Conservation (phyloP, 1,139 yeast species). For the Suhomyces bribrorum region DNA sequence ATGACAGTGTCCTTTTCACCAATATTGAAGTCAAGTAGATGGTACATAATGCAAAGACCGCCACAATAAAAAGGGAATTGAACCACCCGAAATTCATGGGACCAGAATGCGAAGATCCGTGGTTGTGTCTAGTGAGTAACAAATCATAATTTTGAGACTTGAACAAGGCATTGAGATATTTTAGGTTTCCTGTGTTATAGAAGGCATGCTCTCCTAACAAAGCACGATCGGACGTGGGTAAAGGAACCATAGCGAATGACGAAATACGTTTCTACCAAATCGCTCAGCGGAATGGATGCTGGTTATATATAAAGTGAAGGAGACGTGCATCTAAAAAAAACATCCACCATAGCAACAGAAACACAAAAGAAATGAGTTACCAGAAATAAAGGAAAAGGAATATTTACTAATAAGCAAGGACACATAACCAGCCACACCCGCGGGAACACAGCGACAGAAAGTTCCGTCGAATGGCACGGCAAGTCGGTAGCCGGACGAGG, state of each 20-base stretch:
- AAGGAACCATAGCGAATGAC: conserved; percentile 18
- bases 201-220: conserved; percentile 34
- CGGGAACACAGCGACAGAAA: no score
- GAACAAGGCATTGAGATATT: conserved; percentile 20
- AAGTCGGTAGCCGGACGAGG: neutral
- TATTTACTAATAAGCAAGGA: neutral
- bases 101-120: conserved; percentile 4
- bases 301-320: conserved; percentile 3
- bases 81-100: neutral
- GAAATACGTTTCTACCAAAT: no score
- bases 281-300: neutral
- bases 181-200: conserved; percentile 26
- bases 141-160: conserved; percentile 20
- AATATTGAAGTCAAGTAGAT: neutral
- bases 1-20: neutral
- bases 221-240: conserved; percentile 23
- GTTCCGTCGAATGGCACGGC: neutral
- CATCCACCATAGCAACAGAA: neutral
- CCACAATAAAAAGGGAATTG: neutral
- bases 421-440: neutral
- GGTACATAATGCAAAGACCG: neutral
- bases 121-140: conserved; percentile 8
- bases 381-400: neutral
- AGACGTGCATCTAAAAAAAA: neutral
- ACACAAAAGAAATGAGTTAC: neutral